Base-by-base conservation (phyloP, 2,329 filamentous ascomycete genomes). In the Fusarium temperatum region DNA sequence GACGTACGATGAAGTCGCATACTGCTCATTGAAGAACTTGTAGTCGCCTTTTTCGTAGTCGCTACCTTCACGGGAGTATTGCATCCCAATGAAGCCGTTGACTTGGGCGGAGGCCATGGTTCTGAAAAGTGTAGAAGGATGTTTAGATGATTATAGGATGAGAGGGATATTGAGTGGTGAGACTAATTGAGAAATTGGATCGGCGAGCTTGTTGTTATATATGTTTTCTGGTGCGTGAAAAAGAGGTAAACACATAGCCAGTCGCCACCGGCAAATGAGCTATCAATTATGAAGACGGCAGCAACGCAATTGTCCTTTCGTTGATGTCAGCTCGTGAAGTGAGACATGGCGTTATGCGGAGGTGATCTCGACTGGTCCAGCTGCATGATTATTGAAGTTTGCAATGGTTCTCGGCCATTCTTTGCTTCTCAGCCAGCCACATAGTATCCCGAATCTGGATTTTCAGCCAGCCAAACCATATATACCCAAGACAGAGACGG, bases 1-100 rank as follows among this genome's bases (percentile, higher is more conserved):
- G 6, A 22, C 2, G 8, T 42, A 42, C 1, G 53, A 56, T 14
- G 53, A 56, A 30, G 53, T 42, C 10, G 53, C 53, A 5, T 42
- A 56, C 53, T 56, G 53, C 38, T 56, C 9, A 24, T 42, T 56
- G 22, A 56, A 56, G 53, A 56, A 56, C 3, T 30, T 41, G 53
- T 56, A 42, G 26, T 56, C 53, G 5, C 18, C 53, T 20, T 42
- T 28, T 32, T n/a, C 53, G 7, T 24, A 35, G 6, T 42, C 38
- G 4, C 20, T 35, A 18, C 38, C 53, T 15, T 42, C 38, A 15
- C 53, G 53, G 28, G 53, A 15, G 22, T 56, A 56, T 26, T 56
- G 38, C 53, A 56, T 56, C 53, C 53, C 53, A 32, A 42, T 42
- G 38, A 56, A 56, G 22, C 24, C 18, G 1, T 42, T 20, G 26